These are phyloP conservation scores for Micromonas pusilla DNA, from an alignment of 139 green algal genomes.

Conservation along the genomic window DNA sequence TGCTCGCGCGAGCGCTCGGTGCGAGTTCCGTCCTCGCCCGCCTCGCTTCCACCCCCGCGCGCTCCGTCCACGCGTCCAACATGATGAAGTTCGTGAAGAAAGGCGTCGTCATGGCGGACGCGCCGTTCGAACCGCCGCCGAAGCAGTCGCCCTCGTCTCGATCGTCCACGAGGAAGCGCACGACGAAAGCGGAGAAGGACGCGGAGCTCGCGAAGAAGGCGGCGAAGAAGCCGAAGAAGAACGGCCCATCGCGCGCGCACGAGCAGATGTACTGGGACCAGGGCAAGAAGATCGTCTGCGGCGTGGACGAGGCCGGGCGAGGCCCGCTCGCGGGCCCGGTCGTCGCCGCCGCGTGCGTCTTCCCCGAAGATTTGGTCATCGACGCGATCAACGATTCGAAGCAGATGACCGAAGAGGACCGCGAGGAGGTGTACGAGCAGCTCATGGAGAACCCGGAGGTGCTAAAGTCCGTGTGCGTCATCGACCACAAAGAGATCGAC, in stretches of 20 bases:
- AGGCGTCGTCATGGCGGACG: no score
- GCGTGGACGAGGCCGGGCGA: constrained; percentile 77
- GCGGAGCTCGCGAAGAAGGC: neutral
- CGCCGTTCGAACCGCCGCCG: no score
- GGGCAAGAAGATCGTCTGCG: constrained; percentile 32
- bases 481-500: constrained; percentile 69
- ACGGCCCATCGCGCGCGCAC: constrained; percentile 2
- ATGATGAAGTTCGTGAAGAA: neutral
- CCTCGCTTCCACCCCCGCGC: no score
- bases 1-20: no score
- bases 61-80: no score
- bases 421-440: constrained; percentile 52
- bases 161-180: neutral
- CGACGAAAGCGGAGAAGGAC: neutral
- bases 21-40: no score
- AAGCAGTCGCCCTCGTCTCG: neutral
- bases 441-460: constrained; percentile 40
- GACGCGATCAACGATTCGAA: constrained; percentile 58
- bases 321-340: constrained; percentile 80
- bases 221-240: neutral
- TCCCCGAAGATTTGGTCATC: constrained; percentile 32
- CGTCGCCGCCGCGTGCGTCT: constrained; percentile 36
- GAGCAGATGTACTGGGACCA: constrained; percentile 21
- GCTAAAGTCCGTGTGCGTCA: constrained; percentile 46
- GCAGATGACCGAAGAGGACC: constrained; percentile 55